Conservation (phyloP, 352 stramenopile species). For the Pythium sp. region DNA sequence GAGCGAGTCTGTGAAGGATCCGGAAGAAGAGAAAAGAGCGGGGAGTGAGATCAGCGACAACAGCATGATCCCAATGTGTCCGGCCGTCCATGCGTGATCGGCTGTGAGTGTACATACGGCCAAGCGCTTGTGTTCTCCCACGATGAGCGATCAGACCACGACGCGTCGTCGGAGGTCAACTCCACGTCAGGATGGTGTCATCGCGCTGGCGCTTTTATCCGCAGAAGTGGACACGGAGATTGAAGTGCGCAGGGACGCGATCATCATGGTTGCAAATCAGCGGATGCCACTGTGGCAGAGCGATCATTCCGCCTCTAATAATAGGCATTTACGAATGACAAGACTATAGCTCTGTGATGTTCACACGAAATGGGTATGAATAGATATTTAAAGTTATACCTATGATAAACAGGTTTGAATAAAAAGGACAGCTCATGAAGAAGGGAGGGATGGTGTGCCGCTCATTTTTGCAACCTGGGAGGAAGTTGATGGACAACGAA, state of each 20-base stretch:
- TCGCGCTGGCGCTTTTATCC: conserved; percentile 13
- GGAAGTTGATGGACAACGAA: no score
- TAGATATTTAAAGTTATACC: no score
- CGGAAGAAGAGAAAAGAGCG: background rate
- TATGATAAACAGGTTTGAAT: no score
- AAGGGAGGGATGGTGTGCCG: no score
- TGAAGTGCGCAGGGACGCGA: background rate
- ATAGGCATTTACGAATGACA: background rate
- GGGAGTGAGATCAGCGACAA: background rate
- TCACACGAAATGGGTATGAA: no score
- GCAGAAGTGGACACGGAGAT: background rate
- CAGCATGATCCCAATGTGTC: background rate
- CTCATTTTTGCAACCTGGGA: no score
- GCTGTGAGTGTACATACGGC: background rate
- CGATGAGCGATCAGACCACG: conserved; percentile 9
- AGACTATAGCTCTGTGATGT: no score
- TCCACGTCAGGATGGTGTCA: conserved; percentile 16
- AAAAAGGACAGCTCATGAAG: no score
- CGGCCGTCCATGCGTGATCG: background rate
- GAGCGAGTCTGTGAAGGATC: background rate
- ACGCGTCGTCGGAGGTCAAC: conserved; percentile 2
- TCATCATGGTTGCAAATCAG: conserved; percentile 1
- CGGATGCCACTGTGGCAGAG: background rate
- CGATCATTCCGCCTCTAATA: background rate
- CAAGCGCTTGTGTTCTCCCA: background rate